Conservation (phyloP, 2,329 filamentous ascomycete species). For the Erysiphe pulchra region DNA sequence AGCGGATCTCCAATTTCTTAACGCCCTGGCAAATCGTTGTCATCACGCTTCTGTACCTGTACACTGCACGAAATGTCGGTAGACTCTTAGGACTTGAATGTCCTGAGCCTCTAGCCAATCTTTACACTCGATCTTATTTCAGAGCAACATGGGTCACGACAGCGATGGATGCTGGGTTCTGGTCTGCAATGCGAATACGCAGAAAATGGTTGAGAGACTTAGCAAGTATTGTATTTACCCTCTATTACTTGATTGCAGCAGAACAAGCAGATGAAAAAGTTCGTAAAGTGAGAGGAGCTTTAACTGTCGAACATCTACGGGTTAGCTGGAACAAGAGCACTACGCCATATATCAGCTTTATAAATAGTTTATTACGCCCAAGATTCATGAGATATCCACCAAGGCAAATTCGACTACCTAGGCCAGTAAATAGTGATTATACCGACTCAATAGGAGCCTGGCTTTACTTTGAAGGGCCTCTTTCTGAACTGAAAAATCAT, state of each 20-base stretch:
- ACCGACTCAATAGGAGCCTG: conserved; percentile 61
- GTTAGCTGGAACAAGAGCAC: conserved; percentile 91
- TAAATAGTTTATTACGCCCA: conserved; percentile 50
- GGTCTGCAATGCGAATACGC: conserved; percentile 87
- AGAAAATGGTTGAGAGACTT: conserved; percentile 60
- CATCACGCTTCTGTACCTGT: conserved; percentile 72
- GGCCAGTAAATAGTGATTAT: conserved; percentile 59
- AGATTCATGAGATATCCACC: conserved; percentile 60
- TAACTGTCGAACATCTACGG: conserved; percentile 77
- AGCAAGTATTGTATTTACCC: conserved; percentile 56
- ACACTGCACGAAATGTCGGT: conserved; percentile 77
- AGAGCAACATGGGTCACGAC: conserved; percentile 93
- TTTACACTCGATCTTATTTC: conserved; percentile 83
- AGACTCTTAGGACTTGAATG: conserved; percentile 76
- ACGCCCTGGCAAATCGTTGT: conserved; percentile 80
- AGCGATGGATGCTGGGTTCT: conserved; percentile 85
- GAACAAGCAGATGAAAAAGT: conserved; percentile 95
- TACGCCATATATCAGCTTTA: conserved; percentile 55
- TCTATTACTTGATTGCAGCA: conserved; percentile 79
- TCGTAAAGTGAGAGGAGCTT: conserved; percentile 57
- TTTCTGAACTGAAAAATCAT: conserved; percentile 51
- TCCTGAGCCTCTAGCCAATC: conserved; percentile 78
- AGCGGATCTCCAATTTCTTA: conserved; percentile 39
- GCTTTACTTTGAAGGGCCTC: conserved; percentile 81
- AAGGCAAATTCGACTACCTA: conserved; percentile 57